Percentiles rank a stretch among this genome's conserved stretches.
These are phyloP conservation scores for Theileria luwenshuni DNA, from an alignment of 169 alveolate genomes.

Conservation along the genomic window DNA sequence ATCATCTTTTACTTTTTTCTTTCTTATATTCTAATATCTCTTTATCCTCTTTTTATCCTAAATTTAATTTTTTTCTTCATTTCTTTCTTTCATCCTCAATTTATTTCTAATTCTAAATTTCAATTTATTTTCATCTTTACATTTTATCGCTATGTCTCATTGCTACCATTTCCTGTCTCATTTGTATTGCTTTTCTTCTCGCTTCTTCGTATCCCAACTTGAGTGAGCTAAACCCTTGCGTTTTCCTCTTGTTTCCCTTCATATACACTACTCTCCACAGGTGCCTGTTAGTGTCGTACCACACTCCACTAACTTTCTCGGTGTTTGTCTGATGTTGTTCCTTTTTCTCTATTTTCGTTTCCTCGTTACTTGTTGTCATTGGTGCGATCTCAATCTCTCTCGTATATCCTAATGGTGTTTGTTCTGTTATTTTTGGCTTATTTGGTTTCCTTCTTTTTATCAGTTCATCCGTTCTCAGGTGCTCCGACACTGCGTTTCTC, in stretches of 20 bases:
- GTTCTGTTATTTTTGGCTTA: neutral
- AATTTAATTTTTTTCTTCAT: no score
- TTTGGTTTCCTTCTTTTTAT: neutral
- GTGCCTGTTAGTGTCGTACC: slow-evolving; percentile 72
- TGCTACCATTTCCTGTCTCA: slow-evolving; percentile 68
- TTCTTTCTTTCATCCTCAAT: no score
- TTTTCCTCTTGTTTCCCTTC: slow-evolving; percentile 71
- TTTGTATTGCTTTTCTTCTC: slow-evolving; percentile 60
- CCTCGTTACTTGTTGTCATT: neutral
- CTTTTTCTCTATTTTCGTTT: neutral
- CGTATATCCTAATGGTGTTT: neutral
- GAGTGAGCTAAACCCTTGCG: slow-evolving; percentile 68
- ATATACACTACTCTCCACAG: slow-evolving; percentile 69
- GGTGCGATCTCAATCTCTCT: neutral
- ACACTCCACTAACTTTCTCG: slow-evolving; percentile 70
- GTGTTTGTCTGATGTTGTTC: slow-evolving; percentile 7
- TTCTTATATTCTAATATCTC: no score
- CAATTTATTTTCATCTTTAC: no score
- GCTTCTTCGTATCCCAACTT: slow-evolving; percentile 73
- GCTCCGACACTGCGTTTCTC: neutral
- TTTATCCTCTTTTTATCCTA: no score
- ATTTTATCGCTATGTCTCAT: slow-evolving; percentile 48
- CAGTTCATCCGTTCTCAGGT: slow-evolving; percentile 1
- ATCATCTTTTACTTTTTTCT: no score
- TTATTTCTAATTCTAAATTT: no score